phyloP scores from a whole-genome alignment of 805 yeast genomes.

The Kodamaea kakaduensis region DNA sequence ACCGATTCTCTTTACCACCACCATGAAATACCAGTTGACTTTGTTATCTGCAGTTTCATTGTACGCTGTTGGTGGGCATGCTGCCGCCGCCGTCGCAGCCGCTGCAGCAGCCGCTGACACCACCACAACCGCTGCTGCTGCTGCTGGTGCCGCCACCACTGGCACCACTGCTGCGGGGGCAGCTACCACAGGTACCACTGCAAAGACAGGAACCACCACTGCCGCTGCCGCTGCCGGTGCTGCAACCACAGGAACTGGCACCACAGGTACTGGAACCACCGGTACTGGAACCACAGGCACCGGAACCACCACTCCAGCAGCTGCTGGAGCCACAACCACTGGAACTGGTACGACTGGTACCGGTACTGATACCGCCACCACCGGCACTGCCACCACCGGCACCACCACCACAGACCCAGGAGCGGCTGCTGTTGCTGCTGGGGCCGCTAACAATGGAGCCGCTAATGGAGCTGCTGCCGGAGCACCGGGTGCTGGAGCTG shows the following conservation, averaged over 20 bases:
- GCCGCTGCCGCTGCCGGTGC: conserved; percentile 7
- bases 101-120: conserved; percentile 14
- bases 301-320: conserved; percentile 14
- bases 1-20: neutral
- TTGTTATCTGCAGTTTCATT: conserved; percentile 9
- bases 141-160: conserved; percentile 15
- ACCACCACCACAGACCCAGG: conserved; percentile 13
- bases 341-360: conserved; percentile 15
- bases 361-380: conserved; percentile 12
- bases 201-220: too few relatives aligned
- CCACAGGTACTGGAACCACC: conserved; percentile 11
- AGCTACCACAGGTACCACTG: conserved; percentile 1
- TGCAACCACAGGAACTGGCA: conserved; percentile 5
- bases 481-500: conserved; percentile 9
- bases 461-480: conserved; percentile 9
- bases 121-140: conserved; percentile 12
- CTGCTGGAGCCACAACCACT: conserved; percentile 4
- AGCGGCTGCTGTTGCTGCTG: conserved; percentile 11
- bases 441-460: conserved; percentile 3
- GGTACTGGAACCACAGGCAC: conserved; percentile 13
- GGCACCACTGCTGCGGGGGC: conserved; percentile 11
- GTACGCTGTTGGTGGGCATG: conserved; percentile 10
- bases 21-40: conserved; percentile 7
- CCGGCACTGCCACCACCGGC: conserved; percentile 13
- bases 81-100: conserved; percentile 14